Percentiles rank a stretch among this genome's conserved stretches.
Evolutionary conservation across 1,284 basidiomycete species (phyloP).

Genomic region (Cryptococcus sp.): DNA sequence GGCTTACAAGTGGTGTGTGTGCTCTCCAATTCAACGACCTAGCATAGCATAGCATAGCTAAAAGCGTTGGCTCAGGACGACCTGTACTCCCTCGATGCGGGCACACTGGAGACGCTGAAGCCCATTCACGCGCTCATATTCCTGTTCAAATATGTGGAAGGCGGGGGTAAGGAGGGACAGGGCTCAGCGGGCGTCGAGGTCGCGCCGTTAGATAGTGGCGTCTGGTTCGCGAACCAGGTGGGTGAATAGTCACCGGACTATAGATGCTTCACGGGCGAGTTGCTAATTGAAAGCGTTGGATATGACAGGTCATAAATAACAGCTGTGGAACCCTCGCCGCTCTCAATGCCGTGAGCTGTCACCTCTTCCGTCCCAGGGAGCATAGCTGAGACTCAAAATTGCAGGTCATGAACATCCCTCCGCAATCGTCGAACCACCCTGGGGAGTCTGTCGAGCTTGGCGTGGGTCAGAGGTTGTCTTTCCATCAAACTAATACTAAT

Average conservation of each 20-base stretch:
- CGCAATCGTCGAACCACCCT: slow-evolving; percentile 17
- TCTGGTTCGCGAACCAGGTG: slow-evolving; percentile 84
- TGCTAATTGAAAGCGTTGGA: not conserved
- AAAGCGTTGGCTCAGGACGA: slow-evolving; percentile 60
- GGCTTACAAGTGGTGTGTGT: slow-evolving; percentile 56
- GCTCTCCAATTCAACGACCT: not conserved
- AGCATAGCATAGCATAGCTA: slow-evolving; percentile 60
- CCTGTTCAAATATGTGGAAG: slow-evolving; percentile 85
- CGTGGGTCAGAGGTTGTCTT: slow-evolving; percentile 20
- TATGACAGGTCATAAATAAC: slow-evolving; percentile 75
- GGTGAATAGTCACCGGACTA: slow-evolving; percentile 6
- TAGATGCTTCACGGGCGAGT: too few species aligned
- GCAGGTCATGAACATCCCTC: slow-evolving; percentile 74
- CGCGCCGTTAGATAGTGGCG: slow-evolving; percentile 69
- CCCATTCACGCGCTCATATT: slow-evolving; percentile 87
- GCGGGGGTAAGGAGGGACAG: slow-evolving; percentile 52
- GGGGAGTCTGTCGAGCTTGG: slow-evolving; percentile 63
- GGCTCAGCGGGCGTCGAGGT: slow-evolving; percentile 53
- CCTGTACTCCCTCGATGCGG: slow-evolving; percentile 79
- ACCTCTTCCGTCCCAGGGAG: not conserved
- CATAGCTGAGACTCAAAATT: not conserved
- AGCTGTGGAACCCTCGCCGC: slow-evolving; percentile 90
- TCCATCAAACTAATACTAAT: not conserved
- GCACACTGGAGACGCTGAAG: slow-evolving; percentile 68
- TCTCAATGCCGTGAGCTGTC: slow-evolving; percentile 66